Evolutionary conservation across 257 asterid species (phyloP).

Genomic region (Mitragyna speciosa): DNA sequence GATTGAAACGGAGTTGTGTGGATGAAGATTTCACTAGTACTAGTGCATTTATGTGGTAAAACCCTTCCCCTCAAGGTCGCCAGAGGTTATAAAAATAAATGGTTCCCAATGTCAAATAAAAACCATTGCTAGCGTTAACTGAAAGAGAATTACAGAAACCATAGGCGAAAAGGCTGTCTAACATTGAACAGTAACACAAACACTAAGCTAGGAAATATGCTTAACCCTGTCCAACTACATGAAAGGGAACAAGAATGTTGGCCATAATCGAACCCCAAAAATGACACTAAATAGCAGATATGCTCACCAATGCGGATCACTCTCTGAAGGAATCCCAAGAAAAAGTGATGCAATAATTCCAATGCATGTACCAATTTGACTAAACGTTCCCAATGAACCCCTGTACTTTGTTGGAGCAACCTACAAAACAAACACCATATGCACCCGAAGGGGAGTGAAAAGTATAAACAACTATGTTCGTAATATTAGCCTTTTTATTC

Average conservation of each 20-base stretch:
- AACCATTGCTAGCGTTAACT: background rate
- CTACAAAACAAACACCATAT: slow-evolving; percentile 37
- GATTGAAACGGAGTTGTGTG: background rate
- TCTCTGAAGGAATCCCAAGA: slow-evolving; percentile 69
- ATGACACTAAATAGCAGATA: background rate
- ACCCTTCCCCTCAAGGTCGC: background rate
- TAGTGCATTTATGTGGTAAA: background rate
- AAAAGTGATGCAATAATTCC: slow-evolving; percentile 67
- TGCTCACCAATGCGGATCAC: slow-evolving; percentile 82
- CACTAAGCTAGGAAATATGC: background rate
- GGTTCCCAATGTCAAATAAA: background rate
- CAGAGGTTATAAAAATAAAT: background rate
- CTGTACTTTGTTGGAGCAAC: slow-evolving; percentile 82
- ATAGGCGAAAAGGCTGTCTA: background rate
- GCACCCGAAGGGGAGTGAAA: no score
- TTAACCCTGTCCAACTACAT: background rate
- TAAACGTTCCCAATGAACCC: slow-evolving; percentile 70
- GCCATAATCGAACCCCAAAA: background rate
- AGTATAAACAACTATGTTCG: background rate
- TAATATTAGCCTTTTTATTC: background rate
- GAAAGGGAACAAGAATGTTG: background rate
- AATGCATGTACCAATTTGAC: slow-evolving; percentile 91
- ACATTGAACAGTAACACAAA: background rate
- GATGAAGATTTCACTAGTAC: no score
- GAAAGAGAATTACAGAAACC: background rate